These are phyloP conservation scores for Lavandula angustifolia DNA, from an alignment of 257 asterid species.

Conservation along the genomic window DNA sequence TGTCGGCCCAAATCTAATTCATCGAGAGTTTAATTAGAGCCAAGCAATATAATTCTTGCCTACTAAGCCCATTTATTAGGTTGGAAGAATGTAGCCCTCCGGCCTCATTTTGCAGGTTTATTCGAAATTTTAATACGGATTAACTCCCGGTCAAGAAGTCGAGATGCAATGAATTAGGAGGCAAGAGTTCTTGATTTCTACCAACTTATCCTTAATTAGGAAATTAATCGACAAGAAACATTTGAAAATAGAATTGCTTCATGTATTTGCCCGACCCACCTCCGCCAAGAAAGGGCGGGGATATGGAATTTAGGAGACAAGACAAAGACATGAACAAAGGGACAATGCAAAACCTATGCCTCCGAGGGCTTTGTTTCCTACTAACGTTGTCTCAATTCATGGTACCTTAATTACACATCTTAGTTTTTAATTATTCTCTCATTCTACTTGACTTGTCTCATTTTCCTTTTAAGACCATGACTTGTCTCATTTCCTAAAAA, in stretches of 20 bases:
- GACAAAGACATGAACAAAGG: slow-evolving; percentile 13
- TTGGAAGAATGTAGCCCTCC: no score
- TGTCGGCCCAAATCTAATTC: no score
- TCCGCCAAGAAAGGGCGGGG: slow-evolving; percentile 33
- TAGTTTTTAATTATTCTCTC: no score
- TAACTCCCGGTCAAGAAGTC: no score
- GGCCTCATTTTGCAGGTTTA: no score
- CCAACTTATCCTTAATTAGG: neutral
- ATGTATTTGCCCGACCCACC: slow-evolving; percentile 13
- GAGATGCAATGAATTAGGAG: slow-evolving; percentile 27
- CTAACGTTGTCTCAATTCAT: slow-evolving; percentile 34
- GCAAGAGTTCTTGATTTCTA: neutral
- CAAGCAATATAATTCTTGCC: no score
- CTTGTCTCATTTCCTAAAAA: no score
- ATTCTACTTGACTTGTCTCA: no score
- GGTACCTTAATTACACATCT: slow-evolving; percentile 2
- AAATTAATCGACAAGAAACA: neutral
- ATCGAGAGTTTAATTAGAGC: no score
- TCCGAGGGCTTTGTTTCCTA: slow-evolving; percentile 33
- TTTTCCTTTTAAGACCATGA: no score
- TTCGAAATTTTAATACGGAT: no score
- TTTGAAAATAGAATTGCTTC: neutral
- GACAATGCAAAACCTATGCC: slow-evolving; percentile 35
- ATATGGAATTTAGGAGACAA: slow-evolving; percentile 38
- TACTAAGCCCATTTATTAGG: no score